Base-by-base conservation (phyloP, 768 basidiomycete genomes). In the Lanmaoa rubissima region DNA sequence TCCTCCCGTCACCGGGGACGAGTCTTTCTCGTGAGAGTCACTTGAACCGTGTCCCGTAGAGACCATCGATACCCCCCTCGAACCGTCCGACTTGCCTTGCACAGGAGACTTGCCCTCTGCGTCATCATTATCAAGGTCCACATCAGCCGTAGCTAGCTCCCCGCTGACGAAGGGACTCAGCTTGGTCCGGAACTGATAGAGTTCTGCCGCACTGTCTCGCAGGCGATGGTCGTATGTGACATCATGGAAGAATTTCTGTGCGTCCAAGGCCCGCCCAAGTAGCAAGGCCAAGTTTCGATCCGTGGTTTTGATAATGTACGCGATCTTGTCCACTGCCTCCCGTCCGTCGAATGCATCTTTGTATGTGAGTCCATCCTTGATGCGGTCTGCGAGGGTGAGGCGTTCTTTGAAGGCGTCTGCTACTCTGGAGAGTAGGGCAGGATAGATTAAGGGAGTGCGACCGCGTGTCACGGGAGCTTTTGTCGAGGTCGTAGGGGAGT, bases 181-280 rank as follows among this genome's bases (percentile, higher is more conserved):
- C 65, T 87, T 85, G 46, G 91, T 87, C 61, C 86, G 80, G 73
- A 99, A 98, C 69, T 96, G 94, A 73, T 98, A 99, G 32, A 99
- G 74, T 73, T 99, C 97, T 59, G 81, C 80, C 0, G 86, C 76
- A 65, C 86, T 93, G 73, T 98, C 97, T 49, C 97, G 79, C 55
- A 99, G 71, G 14, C 96, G 88, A 71, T 99, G 97, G 67, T 98
- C 96, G 68, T 98, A 99, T 10, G 97, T 98, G 62, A 99, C 97
- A 67, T 98, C 97, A 68, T 99, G 97, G 70, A 99, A 98, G 75
- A 94, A 98, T 75, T 98, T 98, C 72, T 98, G 97, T 10, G 95
- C 90, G 67, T 98, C 97, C 51, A 99, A 78, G 3, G 97, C 94
- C 41, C 97, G 83, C 6, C 97, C 97, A n/a, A 98, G 82, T 3